Conservation (phyloP, 257 asterid genomes). For the Penstemon eatonii region DNA sequence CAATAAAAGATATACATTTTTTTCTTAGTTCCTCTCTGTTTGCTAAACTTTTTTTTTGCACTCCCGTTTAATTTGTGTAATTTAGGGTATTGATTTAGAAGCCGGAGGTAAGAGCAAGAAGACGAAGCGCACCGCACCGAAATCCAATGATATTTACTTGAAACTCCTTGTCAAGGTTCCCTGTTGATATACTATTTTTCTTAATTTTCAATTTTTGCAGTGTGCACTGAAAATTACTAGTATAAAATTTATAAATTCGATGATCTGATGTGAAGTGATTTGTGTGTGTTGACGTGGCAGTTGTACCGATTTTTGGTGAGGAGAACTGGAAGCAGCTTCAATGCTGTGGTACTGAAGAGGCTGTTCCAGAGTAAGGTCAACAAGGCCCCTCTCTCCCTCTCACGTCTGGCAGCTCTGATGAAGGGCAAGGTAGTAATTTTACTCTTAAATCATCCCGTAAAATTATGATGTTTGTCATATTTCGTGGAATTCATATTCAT, state of each 20-base stretch:
- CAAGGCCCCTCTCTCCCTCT: conserved; percentile 78
- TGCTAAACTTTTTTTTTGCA: not conserved
- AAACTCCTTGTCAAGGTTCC: conserved; percentile 73
- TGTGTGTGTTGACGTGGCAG: conserved; percentile 31
- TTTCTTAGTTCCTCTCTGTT: not conserved
- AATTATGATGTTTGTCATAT: too few relatives aligned
- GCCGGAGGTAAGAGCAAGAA: conserved; percentile 94
- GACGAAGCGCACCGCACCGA: conserved; percentile 78
- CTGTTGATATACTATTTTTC: not conserved
- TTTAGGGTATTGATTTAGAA: conserved; percentile 82
- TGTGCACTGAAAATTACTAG: too few relatives aligned
- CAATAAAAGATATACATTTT: not conserved
- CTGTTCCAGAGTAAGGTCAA: conserved; percentile 86
- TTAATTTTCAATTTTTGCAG: not conserved
- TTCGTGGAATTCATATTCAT: too few relatives aligned
- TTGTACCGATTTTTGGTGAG: conserved; percentile 79
- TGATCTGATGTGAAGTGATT: conserved; percentile 13
- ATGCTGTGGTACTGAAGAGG: conserved; percentile 80
- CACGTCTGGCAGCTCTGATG: conserved; percentile 66
- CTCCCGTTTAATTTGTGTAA: not conserved
- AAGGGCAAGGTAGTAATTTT: conserved; percentile 54
- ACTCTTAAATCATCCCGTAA: too few relatives aligned
- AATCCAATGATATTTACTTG: conserved; percentile 77
- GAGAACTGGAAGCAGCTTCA: conserved; percentile 84
- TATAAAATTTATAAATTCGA: not conserved